phyloP scores from a whole-genome alignment of 192 early-diverging fungal genomes.

The Podila epicladia region DNA sequence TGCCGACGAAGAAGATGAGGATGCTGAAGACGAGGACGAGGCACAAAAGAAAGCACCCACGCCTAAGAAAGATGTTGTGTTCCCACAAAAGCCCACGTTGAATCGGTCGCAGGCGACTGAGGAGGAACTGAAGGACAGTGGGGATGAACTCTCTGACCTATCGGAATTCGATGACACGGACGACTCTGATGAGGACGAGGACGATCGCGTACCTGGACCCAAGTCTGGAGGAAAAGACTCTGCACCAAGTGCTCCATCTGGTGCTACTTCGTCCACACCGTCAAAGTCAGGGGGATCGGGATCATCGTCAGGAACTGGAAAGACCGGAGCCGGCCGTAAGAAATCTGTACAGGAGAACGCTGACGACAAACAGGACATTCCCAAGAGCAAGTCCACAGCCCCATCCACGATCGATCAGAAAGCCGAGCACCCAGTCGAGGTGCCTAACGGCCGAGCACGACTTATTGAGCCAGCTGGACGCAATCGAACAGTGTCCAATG shows the following conservation, averaged over 20 bases:
- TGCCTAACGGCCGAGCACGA: constrained; percentile 23
- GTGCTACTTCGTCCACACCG: background rate
- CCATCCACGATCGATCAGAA: constrained; percentile 9
- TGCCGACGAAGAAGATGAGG: constrained; percentile 11
- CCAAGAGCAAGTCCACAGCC: background rate
- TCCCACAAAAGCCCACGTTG: constrained; percentile 32
- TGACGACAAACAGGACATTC: background rate
- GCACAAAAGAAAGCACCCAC: constrained; percentile 6
- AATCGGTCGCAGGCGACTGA: constrained; percentile 32
- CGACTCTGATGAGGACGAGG: constrained; percentile 46
- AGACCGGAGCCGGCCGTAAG: constrained; percentile 20
- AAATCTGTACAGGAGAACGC: constrained; percentile 17
- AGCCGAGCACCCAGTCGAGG: constrained; percentile 11
- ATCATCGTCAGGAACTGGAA: constrained; percentile 3
- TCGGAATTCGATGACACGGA: constrained; percentile 50
- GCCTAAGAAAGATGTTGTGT: constrained; percentile 6
- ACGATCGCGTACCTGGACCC: constrained; percentile 8
- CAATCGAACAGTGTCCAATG: constrained; percentile 13
- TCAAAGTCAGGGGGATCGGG: background rate
- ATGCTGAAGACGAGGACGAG: constrained; percentile 16
- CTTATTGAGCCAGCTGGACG: constrained; percentile 7
- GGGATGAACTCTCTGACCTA: constrained; percentile 44
- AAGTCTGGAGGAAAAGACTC: constrained; percentile 16
- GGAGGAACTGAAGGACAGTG: constrained; percentile 49
- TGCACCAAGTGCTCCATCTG: background rate